These are phyloP conservation scores for Rubroboletus pulcherrimus DNA, from an alignment of 768 basidiomycete genomes.

Conservation along the genomic window DNA sequence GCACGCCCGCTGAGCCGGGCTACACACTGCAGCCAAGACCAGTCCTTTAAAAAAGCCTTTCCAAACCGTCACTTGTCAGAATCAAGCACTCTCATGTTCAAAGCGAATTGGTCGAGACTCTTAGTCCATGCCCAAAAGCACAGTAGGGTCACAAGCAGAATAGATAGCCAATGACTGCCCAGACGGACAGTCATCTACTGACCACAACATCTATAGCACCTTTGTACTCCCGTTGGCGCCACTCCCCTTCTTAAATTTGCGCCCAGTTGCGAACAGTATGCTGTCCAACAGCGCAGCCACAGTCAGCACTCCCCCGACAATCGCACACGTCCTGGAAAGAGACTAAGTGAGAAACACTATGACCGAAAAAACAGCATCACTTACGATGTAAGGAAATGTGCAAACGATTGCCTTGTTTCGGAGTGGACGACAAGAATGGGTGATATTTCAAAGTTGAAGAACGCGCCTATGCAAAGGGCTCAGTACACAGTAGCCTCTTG, in stretches of 20 bases:
- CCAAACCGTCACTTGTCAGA: slow-evolving; percentile 19
- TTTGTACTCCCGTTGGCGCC: slow-evolving; percentile 29
- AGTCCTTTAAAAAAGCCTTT: slow-evolving; percentile 27
- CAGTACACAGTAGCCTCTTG: not conserved
- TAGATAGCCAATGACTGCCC: slow-evolving; percentile 18
- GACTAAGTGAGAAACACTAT: not conserved
- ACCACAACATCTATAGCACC: slow-evolving; percentile 27
- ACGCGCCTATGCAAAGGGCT: slow-evolving; percentile 50
- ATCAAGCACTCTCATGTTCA: slow-evolving; percentile 17
- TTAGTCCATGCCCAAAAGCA: not conserved
- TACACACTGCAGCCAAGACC: too few relatives aligned
- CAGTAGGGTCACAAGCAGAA: not conserved
- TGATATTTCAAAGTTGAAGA: slow-evolving; percentile 96
- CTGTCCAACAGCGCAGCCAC: slow-evolving; percentile 88
- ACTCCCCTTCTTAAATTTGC: slow-evolving; percentile 63
- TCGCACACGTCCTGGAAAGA: slow-evolving; percentile 79
- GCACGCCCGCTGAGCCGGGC: too few relatives aligned
- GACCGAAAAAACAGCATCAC: slow-evolving; percentile 30
- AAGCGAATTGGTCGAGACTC: slow-evolving; percentile 12
- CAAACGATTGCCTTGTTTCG: slow-evolving; percentile 91
- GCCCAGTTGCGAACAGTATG: slow-evolving; percentile 77
- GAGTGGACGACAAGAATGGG: slow-evolving; percentile 92
- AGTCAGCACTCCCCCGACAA: slow-evolving; percentile 95
- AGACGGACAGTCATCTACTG: slow-evolving; percentile 3
- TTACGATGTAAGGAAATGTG: slow-evolving; percentile 96